A percentile compares a stretch with the other conserved stretches of the same genome.
Conservation (phyloP, 1,284 basidiomycete species). For the Ustilago esculenta region DNA sequence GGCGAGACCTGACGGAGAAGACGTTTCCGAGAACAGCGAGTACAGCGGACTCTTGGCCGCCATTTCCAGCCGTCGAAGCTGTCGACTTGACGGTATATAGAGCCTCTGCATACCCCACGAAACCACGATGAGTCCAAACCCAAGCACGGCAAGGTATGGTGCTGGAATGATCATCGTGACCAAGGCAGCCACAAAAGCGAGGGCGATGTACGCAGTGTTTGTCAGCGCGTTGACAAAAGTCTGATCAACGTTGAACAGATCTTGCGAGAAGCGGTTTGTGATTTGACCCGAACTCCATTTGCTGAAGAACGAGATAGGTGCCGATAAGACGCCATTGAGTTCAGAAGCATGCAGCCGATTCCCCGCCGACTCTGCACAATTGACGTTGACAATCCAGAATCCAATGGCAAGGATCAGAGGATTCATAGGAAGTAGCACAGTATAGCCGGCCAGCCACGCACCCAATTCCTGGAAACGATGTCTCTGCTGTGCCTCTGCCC, state of each 20-base stretch:
- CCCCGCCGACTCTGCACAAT: conserved; percentile 26
- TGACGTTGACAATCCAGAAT: conserved; percentile 9
- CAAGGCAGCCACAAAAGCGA: conserved; percentile 15
- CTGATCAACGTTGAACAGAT: conserved; percentile 49
- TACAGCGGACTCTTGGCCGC: conserved; percentile 52
- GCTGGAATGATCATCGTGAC: conserved; percentile 47
- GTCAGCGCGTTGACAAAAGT: conserved; percentile 21
- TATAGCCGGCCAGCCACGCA: conserved; percentile 24
- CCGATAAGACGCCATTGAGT: conserved; percentile 30
- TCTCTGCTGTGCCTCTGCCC: conserved; percentile 28
- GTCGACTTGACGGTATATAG: conserved; percentile 52
- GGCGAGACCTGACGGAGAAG: conserved; percentile 44
- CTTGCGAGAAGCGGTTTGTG: conserved; percentile 57
- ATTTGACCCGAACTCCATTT: conserved; percentile 46
- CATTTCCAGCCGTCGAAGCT: conserved; percentile 53
- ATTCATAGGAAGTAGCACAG: conserved; percentile 3
- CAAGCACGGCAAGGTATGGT: conserved; percentile 36
- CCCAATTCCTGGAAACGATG: conserved; percentile 27
- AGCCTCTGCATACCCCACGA: conserved; percentile 37
- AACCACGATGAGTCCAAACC: conserved; percentile 9
- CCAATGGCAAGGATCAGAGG: conserved; percentile 13
- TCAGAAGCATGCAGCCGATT: conserved; percentile 28
- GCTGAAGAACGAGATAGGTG: conserved; percentile 48
- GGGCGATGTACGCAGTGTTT: conserved; percentile 16
- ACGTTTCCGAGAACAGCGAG: conserved; percentile 44